phyloP scores from a whole-genome alignment of 495 filamentous ascomycete genomes.

The Penicillium alfredii region DNA sequence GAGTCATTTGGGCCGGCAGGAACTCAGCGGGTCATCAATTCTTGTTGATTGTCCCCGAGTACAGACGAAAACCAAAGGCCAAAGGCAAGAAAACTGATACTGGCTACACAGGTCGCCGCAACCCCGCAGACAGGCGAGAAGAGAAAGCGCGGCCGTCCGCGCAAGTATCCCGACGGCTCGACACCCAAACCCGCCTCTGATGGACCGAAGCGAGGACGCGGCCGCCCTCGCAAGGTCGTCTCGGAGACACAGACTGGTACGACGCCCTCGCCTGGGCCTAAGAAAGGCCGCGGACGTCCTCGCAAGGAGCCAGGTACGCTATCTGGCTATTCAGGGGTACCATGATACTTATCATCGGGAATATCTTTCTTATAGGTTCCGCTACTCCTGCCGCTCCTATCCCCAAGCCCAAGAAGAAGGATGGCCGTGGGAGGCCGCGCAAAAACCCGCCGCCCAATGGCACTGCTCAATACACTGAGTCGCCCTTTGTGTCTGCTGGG shows the following conservation, averaged over 20 bases:
- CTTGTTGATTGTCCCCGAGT: not conserved
- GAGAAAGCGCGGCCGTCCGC: conserved; percentile 35
- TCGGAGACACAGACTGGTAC: conserved; percentile 4
- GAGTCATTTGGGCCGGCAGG: too few species aligned
- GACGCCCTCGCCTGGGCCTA: conserved; percentile 1
- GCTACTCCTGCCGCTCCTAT: conserved; percentile 3
- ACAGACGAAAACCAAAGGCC: not conserved
- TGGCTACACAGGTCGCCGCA: conserved; percentile 3
- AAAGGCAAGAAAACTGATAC: not conserved
- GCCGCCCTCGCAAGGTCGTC: conserved; percentile 26
- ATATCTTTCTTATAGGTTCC: not conserved
- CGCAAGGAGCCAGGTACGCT: conserved; percentile 6
- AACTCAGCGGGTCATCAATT: too few species aligned
- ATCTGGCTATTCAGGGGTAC: too few species aligned
- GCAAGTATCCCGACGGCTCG: conserved; percentile 27
- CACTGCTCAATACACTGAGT: conserved; percentile 7
- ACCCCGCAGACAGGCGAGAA: conserved; percentile 32
- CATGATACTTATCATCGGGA: too few species aligned
- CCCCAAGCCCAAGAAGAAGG: conserved; percentile 11
- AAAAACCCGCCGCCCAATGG: conserved; percentile 21
- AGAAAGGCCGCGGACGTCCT: conserved; percentile 20
- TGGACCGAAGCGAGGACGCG: conserved; percentile 37
- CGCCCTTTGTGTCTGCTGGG: conserved; percentile 8
- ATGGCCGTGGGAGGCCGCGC: conserved; percentile 19
- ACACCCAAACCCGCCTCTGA: conserved; percentile 18